Base-by-base conservation (phyloP, 306 rosid genomes). In the Neltuma alba region DNA sequence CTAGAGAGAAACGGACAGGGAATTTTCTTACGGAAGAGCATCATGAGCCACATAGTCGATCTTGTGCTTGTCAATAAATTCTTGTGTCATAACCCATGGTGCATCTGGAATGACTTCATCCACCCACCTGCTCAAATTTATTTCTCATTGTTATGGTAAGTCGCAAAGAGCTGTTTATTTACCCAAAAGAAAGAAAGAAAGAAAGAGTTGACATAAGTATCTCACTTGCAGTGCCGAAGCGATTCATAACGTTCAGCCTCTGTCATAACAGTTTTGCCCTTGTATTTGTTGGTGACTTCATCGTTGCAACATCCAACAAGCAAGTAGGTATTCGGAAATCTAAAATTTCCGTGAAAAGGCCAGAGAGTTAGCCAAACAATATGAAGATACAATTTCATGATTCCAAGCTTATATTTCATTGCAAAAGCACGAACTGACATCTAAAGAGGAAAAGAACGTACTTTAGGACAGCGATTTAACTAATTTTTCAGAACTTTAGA, bases 251-350 rank as follows among this genome's bases (percentile, higher is more conserved):
- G 97, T 82, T 95, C 99, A 9, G 79, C 80, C 44, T 89, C 99
- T 2, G 94, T 95, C 99, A 95, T 95, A 27, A 95, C 99, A 54
- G 99, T 95, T 83, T 95, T 95, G 55, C 99, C 99, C 81, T 95
- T 95, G 82, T 67, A 93, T 71, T 86, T 85, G 91, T 91, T 98
- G 58, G 99, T 95, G 61, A 73, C 91, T 63, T 80, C 98, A 65
- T 95, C 99, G 75, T 85, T 90, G 83, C 99, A 95, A 74, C 95
- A 90, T 64, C 99, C 99, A 78, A 95, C 99, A 18, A 95, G 90
- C 83, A 95, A 83, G 75, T 86, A 90, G 42, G 98, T 87, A 70
- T 92, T 95, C 4, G 98, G 97, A 77, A 91, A 95, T 82, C 98
- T 95, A 79, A 81, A 85, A 76, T 45, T 69, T 65, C 3, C 68